A percentile compares a stretch with the other conserved stretches of the same genome.
Conservation (phyloP, 176 grass and related monocot genomes). For the Triticum aestivum region DNA sequence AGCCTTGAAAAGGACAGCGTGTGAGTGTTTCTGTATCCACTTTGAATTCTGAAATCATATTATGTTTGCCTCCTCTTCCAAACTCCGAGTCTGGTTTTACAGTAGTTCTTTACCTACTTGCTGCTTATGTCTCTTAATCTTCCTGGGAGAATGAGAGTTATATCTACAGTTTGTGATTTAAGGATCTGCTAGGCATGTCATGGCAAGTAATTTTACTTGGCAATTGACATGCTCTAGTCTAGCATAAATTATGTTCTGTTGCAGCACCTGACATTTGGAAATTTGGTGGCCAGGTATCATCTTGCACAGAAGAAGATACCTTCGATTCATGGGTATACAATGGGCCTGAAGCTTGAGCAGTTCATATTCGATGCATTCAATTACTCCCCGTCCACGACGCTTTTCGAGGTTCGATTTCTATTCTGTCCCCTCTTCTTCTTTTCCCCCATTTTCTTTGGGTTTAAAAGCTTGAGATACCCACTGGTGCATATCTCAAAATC, state of each 20-base stretch:
- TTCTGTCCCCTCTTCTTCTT: background rate
- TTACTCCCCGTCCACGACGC: conserved; percentile 78
- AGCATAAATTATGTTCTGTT: background rate
- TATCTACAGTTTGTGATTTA: background rate
- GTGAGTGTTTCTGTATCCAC: conserved; percentile 51
- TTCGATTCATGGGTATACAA: conserved; percentile 80
- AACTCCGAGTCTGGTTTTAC: background rate
- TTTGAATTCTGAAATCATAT: conserved; percentile 18
- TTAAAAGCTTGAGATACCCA: conserved; percentile 10
- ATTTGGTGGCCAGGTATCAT: conserved; percentile 64
- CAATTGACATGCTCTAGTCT: background rate
- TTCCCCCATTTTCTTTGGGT: background rate
- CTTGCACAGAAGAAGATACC: conserved; percentile 96
- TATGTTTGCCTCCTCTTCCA: background rate
- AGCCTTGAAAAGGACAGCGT: conserved; percentile 93
- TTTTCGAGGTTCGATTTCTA: conserved; percentile 71
- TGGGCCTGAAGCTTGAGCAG: conserved; percentile 89
- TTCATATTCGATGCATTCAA: conserved; percentile 88
- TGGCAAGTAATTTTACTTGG: conserved; percentile 4
- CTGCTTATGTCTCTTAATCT: conserved; percentile 12
- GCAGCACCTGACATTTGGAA: background rate
- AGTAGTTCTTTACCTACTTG: background rate
- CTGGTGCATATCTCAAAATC: background rate
- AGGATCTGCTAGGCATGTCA: background rate
- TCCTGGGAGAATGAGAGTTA: conserved; percentile 6